A percentile compares a stretch with the other conserved stretches of the same genome.
These are phyloP conservation scores for Phalaenopsis hybrid DNA, from an alignment of 116 monocot species.

Conservation along the genomic window DNA sequence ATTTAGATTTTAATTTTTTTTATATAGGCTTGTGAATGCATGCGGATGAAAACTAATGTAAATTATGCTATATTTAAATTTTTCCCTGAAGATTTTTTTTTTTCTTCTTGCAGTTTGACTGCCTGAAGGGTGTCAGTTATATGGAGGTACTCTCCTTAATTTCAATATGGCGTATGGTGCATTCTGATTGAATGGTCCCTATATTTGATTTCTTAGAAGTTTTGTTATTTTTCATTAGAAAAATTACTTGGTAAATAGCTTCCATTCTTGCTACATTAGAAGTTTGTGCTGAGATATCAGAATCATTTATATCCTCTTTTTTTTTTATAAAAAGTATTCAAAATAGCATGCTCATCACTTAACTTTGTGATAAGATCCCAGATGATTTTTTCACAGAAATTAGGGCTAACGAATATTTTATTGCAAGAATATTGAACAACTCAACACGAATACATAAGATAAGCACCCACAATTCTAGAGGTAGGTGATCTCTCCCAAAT, in stretches of 20 bases:
- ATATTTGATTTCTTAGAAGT: background rate
- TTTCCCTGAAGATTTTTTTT: background rate
- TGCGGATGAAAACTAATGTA: background rate
- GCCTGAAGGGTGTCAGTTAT: conserved; percentile 60
- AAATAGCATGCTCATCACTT: background rate
- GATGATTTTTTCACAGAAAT: too few species aligned
- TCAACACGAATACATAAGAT: too few species aligned
- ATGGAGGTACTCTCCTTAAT: conserved; percentile 68
- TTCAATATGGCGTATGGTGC: conserved; percentile 5
- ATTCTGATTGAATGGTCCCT: background rate
- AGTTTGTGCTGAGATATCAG: background rate
- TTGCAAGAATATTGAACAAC: too few species aligned
- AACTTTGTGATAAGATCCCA: background rate
- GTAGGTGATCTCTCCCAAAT: too few species aligned
- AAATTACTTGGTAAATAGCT: background rate
- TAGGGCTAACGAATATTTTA: too few species aligned
- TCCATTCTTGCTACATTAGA: background rate
- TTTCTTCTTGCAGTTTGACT: conserved; percentile 71
- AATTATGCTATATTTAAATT: background rate
- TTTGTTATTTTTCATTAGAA: background rate
- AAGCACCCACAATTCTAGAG: too few species aligned
- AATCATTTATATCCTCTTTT: background rate
- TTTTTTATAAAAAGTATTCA: background rate
- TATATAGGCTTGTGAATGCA: background rate
- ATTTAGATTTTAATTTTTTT: background rate